These are phyloP conservation scores for Myriosclerotinia scirpicola DNA, from an alignment of 2,329 filamentous ascomycete genomes.

Conservation along the genomic window DNA sequence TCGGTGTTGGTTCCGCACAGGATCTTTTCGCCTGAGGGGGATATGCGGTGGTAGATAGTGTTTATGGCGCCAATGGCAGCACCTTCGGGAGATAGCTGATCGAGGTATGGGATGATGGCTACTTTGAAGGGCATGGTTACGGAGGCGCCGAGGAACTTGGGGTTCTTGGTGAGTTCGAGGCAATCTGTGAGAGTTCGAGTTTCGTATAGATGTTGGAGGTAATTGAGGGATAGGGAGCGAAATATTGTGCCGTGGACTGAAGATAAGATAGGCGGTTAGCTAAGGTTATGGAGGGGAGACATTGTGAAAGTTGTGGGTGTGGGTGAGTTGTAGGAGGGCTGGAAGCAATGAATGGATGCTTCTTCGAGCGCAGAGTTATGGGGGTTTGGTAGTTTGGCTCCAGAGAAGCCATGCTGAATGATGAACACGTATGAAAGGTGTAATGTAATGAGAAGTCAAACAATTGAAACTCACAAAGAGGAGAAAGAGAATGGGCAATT, in stretches of 20 bases:
- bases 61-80: conserved; percentile 75
- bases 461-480: conserved; percentile 18
- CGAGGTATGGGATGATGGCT: conserved; percentile 69
- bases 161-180: conserved; percentile 53
- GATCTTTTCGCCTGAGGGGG: conserved; percentile 36
- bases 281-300: background rate
- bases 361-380: background rate
- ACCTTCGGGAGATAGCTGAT: conserved; percentile 71
- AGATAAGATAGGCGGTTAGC: conserved; percentile 32
- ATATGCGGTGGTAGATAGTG: conserved; percentile 66
- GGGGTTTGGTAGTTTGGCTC: background rate
- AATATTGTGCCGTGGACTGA: conserved; percentile 57
- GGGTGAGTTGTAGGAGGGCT: background rate
- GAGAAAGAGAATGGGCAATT: conserved; percentile 54
- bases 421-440: background rate
- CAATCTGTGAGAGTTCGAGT: conserved; percentile 52
- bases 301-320: background rate
- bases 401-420: background rate
- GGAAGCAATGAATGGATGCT: background rate
- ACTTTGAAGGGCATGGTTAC: conserved; percentile 87
- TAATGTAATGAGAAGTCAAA: background rate
- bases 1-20: conserved; percentile 80
- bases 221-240: conserved; percentile 50
- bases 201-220: conserved; percentile 55
- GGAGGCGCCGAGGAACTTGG: conserved; percentile 65